Percentiles rank a stretch among this genome's conserved stretches.
Conservation (phyloP, 257 asterid genomes). For the Nicotiana tomentosiformis region DNA sequence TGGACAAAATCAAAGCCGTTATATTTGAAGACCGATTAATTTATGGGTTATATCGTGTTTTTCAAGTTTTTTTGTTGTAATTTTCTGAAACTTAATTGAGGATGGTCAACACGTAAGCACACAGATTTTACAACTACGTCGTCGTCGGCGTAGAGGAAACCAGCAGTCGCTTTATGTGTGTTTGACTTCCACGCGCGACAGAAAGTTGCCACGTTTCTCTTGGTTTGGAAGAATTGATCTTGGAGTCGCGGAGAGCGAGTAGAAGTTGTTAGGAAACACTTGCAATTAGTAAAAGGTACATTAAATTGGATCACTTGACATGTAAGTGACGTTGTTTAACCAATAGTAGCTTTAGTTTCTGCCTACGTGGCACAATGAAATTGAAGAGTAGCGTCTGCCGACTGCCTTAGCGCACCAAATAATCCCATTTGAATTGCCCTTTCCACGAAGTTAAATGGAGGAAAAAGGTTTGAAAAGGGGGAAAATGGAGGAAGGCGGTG, state of each 20-base stretch:
- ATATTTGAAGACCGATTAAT: not conserved
- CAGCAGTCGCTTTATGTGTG: not conserved
- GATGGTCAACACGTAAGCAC: slow-evolving; percentile 9
- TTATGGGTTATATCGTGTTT: not conserved
- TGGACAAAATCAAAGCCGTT: not conserved
- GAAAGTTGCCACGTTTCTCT: not conserved
- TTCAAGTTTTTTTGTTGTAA: not conserved
- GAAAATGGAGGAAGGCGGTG: not conserved
- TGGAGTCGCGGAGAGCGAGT: not conserved
- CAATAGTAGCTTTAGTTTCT: slow-evolving; percentile 10
- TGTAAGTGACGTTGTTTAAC: slow-evolving; percentile 10
- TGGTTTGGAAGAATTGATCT: not conserved
- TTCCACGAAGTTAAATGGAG: not conserved
- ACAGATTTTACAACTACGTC: not conserved
- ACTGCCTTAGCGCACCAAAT: not conserved
- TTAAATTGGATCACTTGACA: not conserved
- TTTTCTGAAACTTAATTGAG: not conserved
- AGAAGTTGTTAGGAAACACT: not conserved
- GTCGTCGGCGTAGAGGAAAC: not conserved
- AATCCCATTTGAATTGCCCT: not conserved
- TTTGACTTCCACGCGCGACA: fast-evolving
- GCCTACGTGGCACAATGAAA: not conserved
- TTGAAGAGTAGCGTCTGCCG: not conserved
- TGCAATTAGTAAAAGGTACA: not conserved
- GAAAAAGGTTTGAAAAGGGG: not conserved